A percentile compares a stretch with the other conserved stretches of the same genome.
Evolutionary conservation across 179 eudicot species (phyloP).

Genomic region (Silene coronaria): DNA sequence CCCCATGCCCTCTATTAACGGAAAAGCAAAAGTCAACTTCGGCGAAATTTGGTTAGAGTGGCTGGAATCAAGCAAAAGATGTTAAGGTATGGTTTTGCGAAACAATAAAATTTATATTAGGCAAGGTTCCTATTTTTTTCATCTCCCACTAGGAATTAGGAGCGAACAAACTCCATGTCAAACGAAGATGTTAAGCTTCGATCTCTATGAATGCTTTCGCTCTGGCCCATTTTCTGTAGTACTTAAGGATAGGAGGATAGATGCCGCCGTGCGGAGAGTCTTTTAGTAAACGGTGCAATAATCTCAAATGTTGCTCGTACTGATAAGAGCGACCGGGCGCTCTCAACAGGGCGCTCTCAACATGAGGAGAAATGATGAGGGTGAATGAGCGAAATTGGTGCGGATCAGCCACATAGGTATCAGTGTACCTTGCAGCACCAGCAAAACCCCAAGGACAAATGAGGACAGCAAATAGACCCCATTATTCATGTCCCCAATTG

Average conservation of each 20-base stretch:
- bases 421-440: too few species aligned
- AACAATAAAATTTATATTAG: background rate
- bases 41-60: background rate
- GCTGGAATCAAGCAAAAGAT: background rate
- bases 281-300: background rate
- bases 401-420: background rate
- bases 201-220: too few species aligned
- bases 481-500: too few species aligned
- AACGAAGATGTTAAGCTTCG: too few species aligned
- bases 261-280: background rate
- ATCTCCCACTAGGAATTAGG: background rate
- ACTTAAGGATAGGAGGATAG: background rate
- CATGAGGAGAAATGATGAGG: background rate
- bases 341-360: too few species aligned
- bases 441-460: too few species aligned
- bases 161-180: too few species aligned
- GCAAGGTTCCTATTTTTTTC: background rate
- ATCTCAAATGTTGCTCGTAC: background rate
- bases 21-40: background rate
- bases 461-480: background rate
- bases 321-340: background rate
- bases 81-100: background rate
- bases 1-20: too few species aligned
- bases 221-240: too few species aligned
- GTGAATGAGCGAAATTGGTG: background rate